phyloP scores from a whole-genome alignment of 441 rosid genomes.

The Pelargonium myrrhifolium region DNA sequence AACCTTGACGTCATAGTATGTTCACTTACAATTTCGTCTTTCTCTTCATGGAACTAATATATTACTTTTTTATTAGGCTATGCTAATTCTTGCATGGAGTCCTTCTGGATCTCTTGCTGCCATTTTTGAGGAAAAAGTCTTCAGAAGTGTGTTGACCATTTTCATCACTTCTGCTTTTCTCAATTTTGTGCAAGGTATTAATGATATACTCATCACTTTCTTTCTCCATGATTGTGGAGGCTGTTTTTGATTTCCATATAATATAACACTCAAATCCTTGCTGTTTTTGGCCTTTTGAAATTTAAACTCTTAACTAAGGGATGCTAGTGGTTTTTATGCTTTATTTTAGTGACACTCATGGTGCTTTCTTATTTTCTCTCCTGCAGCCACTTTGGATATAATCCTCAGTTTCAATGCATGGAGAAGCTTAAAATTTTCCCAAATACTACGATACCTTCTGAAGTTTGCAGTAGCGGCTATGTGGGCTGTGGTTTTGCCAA shows the following conservation, averaged over 20 bases:
- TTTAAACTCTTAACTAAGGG: too few species aligned
- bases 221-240: background rate
- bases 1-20: conserved; percentile 18
- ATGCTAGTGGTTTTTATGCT: too few species aligned
- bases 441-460: conserved; percentile 68
- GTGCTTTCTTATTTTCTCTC: conserved; percentile 13
- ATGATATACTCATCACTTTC: background rate
- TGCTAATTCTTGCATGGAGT: conserved; percentile 91
- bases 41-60: conserved; percentile 13
- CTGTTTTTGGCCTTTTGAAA: too few species aligned
- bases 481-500: conserved; percentile 83
- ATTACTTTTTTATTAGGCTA: conserved; percentile 48
- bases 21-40: conserved; percentile 16
- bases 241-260: background rate
- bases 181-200: conserved; percentile 72
- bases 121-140: conserved; percentile 51
- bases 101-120: conserved; percentile 61
- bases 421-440: conserved; percentile 74
- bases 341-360: background rate
- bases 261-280: too few species aligned
- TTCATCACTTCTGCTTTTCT: conserved; percentile 89
- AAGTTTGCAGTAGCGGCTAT: conserved; percentile 71
- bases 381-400: conserved; percentile 74
- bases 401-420: conserved; percentile 85
- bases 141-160: conserved; percentile 66